A percentile compares a stretch with the other conserved stretches of the same genome.
Evolutionary conservation across 305 asterid genomes (phyloP).

Genomic region (Fraxinus angustifolia): DNA sequence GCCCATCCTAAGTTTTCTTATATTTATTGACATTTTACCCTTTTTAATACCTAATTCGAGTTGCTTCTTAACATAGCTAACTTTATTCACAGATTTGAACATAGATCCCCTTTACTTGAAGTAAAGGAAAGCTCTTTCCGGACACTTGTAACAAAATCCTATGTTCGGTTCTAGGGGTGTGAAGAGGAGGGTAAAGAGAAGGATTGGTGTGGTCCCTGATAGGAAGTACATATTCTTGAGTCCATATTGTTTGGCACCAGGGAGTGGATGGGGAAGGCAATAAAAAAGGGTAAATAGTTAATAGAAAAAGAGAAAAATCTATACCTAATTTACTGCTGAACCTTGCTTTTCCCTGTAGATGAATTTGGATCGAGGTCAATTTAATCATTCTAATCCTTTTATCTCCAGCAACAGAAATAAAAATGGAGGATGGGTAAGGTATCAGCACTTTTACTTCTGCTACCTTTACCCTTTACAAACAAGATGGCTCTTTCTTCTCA

Average conservation of each 20-base stretch:
- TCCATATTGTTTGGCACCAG: neutral
- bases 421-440: neutral
- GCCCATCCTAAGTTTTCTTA: neutral
- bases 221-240: neutral
- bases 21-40: neutral
- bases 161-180: neutral
- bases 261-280: neutral
- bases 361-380: neutral
- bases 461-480: neutral
- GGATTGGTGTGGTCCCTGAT: neutral
- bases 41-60: neutral
- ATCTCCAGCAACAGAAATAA: neutral
- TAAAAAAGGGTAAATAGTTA: neutral
- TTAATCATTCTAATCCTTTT: neutral
- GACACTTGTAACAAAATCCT: neutral
- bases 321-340: neutral
- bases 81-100: neutral
- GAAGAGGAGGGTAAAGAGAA: neutral
- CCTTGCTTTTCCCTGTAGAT: neutral
- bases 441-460: neutral
- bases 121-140: neutral
- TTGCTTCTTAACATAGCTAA: neutral
- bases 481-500: neutral
- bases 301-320: neutral
- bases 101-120: neutral